Evolutionary conservation across 805 yeast species (phyloP), one percentile per base, ranked within the genome.

Genomic region (Kodamaea sagamina): DNA sequence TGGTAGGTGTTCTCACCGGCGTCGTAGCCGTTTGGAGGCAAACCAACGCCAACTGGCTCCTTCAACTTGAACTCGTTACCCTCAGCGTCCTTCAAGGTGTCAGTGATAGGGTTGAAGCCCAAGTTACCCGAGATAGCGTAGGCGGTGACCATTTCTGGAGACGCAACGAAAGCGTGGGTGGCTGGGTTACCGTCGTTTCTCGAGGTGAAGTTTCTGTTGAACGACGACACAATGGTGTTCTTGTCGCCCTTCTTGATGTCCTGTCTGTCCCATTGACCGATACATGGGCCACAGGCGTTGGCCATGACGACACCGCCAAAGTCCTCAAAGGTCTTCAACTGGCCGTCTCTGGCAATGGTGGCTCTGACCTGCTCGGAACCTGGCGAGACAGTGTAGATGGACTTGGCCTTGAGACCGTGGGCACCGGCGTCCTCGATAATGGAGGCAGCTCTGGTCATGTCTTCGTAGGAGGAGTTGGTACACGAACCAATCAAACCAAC

Each of bases 271-370:
- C 98, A 92, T 78, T 92, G 99, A 46, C 99, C 99, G 63, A 92
- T 92, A 75, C 99, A 92, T 60, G 98, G 99, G 55, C 99, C 99
- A 78, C 99, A 92, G 15, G 99, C 99, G 66, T 92, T 92, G 42
- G 98, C 97, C 55, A 92, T 77, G 35, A 92, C 96, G 47, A 80
- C 77, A 54, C 96, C 99, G 47, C 98, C 98, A 57, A 82, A 84
- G 43, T 84, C 81, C 65, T 84, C 82, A 65, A 92, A 89, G 32
- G 84, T 81, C 36, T 84, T 75, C 49, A 86, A 79, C 60, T 86
- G 80, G 46, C 98, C 98, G 67, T 92, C 99, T 70, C 97, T 82
- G 65, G 86, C 96, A 57, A 92, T 82, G 41, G 99, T 92, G 41
- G 98, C 98, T 69, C 98, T 81, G 57, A 92, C 89, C 72, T 89